These are phyloP conservation scores for Curvularia lunata DNA, from an alignment of 2,329 filamentous ascomycete species.

Conservation along the genomic window DNA sequence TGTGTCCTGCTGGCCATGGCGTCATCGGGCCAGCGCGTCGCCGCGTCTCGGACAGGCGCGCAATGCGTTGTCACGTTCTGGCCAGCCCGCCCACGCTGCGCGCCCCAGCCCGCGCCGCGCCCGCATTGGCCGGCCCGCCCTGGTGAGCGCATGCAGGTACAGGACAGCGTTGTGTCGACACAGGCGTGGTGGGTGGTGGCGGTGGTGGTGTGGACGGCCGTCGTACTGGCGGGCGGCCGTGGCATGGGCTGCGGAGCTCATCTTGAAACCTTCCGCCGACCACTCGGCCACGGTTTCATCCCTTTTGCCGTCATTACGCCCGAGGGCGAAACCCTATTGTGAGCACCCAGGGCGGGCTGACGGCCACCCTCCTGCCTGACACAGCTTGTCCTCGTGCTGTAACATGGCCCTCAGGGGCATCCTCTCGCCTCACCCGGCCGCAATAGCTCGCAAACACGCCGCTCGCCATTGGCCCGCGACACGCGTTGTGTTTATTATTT, in stretches of 20 bases:
- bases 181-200: too few species aligned
- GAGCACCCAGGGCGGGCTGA: constrained; percentile 21
- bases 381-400: not conserved
- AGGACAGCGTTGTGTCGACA: not conserved
- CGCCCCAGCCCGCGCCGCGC: too few species aligned
- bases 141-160: not conserved
- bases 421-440: not conserved
- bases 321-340: constrained; percentile 20
- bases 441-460: not conserved
- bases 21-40: constrained; percentile 26
- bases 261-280: constrained; percentile 23
- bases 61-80: constrained; percentile 16
- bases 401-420: not conserved
- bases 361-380: not conserved
- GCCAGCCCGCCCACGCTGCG: constrained; percentile 12
- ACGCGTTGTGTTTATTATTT: not conserved
- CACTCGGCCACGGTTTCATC: constrained; percentile 36
- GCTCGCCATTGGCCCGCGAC: not conserved
- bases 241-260: constrained; percentile 12
- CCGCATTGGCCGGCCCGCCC: not conserved
- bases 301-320: constrained; percentile 16
- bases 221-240: too few species aligned
- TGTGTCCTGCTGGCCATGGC: constrained; percentile 2
- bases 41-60: constrained; percentile 23
- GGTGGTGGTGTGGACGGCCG: too few species aligned